A percentile compares a stretch with the other conserved stretches of the same genome.
These are phyloP conservation scores for Claviceps spartinae DNA, from an alignment of 2,329 filamentous ascomycete genomes.

Conservation along the genomic window DNA sequence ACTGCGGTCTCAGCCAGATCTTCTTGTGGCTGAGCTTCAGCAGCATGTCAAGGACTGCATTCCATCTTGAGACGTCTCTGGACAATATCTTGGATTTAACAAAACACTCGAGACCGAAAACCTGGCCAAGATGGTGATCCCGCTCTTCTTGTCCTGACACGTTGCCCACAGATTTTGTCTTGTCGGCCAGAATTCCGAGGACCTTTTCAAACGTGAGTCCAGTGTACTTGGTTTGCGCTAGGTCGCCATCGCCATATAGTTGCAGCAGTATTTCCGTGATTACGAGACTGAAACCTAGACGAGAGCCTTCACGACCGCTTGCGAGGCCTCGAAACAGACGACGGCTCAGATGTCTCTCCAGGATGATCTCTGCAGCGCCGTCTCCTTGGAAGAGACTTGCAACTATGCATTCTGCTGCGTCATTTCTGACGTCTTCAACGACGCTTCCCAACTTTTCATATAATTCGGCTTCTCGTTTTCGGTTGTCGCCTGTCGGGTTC, in stretches of 20 bases:
- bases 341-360: constrained; percentile 47
- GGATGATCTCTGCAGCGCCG: constrained; percentile 35
- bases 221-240: constrained; percentile 33
- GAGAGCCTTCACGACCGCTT: constrained; percentile 76
- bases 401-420: constrained; percentile 45
- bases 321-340: constrained; percentile 77
- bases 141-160: constrained; percentile 61
- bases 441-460: constrained; percentile 51
- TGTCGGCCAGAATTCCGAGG: constrained; percentile 38
- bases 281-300: constrained; percentile 80
- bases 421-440: constrained; percentile 40
- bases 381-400: constrained; percentile 38
- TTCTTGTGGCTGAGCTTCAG: constrained; percentile 67
- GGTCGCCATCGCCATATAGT: constrained; percentile 42
- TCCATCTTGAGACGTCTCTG: constrained; percentile 44
- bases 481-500: constrained; percentile 36
- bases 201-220: constrained; percentile 43
- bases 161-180: constrained; percentile 40
- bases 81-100: constrained; percentile 67
- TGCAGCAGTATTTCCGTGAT: constrained; percentile 68
- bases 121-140: constrained; percentile 70
- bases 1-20: constrained; percentile 80
- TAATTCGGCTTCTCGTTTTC: constrained; percentile 42
- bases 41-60: constrained; percentile 56
- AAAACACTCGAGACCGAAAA: constrained; percentile 80